Evolutionary conservation across 805 yeast species (phyloP).

Genomic region (Myxozyma lipomycoides): DNA sequence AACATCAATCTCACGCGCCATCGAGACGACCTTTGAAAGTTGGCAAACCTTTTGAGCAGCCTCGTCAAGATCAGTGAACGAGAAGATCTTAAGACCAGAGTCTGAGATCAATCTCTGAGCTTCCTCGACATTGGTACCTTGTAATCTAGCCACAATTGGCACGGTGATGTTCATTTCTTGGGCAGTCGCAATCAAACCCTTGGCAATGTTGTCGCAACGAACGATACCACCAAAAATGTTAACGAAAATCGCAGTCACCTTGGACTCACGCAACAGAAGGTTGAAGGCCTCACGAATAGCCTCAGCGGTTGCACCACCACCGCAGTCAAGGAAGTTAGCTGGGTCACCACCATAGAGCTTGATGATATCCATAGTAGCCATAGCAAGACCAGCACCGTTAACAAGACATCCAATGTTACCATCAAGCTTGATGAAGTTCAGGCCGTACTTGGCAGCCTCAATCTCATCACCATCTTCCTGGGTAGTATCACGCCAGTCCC

Average conservation of each 20-base stretch:
- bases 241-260: constrained; percentile 92
- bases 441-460: constrained; percentile 80
- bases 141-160: constrained; percentile 96
- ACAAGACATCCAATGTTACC: constrained; percentile 99
- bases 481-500: constrained; percentile 92
- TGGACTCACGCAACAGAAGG: constrained; percentile 81
- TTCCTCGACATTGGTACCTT: constrained; percentile 91
- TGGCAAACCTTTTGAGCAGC: constrained; percentile 95
- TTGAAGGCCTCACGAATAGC: constrained; percentile 96
- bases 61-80: constrained; percentile 88
- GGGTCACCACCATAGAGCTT: constrained; percentile 98
- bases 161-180: constrained; percentile 84
- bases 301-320: constrained; percentile 99
- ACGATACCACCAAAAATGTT: constrained; percentile 99
- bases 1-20: constrained; percentile 49
- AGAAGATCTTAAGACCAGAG: constrained; percentile 88
- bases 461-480: constrained; percentile 99
- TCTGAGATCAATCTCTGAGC: constrained; percentile 82
- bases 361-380: constrained; percentile 99
- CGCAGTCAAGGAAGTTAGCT: constrained; percentile 98
- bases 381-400: constrained; percentile 99
- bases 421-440: constrained; percentile 94
- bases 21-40: constrained; percentile 52
- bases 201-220: constrained; percentile 98
- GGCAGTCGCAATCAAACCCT: constrained; percentile 93